These are phyloP conservation scores for Chrysoporthe cubensis DNA, from an alignment of 2,329 filamentous ascomycete genomes.

Conservation along the genomic window DNA sequence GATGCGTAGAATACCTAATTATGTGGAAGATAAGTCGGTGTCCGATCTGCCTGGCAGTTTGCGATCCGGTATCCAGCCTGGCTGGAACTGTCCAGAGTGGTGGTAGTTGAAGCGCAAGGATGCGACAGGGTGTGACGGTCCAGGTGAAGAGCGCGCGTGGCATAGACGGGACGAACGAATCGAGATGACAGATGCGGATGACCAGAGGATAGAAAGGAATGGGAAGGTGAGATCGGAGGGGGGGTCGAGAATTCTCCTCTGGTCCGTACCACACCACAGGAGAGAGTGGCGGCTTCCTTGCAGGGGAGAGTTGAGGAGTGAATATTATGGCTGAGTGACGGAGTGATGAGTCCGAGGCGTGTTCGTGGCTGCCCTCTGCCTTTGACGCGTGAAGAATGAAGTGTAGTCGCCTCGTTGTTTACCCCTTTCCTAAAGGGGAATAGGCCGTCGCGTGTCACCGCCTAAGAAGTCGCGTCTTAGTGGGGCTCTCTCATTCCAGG, in stretches of 20 bases:
- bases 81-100: conserved; percentile 4
- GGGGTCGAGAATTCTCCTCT: conserved; percentile 8
- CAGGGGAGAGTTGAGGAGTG: not conserved
- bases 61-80: conserved; percentile 8
- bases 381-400: conserved; percentile 11
- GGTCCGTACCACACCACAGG: not conserved
- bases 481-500: conserved; percentile 13
- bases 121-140: conserved; percentile 16
- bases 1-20: not conserved
- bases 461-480: conserved; percentile 23
- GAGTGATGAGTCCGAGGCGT: conserved; percentile 1
- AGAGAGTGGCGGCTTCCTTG: conserved; percentile 26
- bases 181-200: not conserved
- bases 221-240: conserved; percentile 10
- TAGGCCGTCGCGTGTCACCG: conserved; percentile 21
- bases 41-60: conserved; percentile 13
- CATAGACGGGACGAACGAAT: conserved; percentile 17
- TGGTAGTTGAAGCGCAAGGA: conserved; percentile 14
- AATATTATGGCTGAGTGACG: not conserved
- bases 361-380: not conserved
- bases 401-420: conserved; percentile 28
- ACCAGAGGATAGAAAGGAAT: not conserved
- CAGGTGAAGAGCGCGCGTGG: conserved; percentile 9
- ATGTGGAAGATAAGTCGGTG: conserved; percentile 14
- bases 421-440: conserved; percentile 29